Percentiles rank a stretch among this genome's conserved stretches.
Conservation (phyloP, 352 stramenopile genomes). For the Globisporangium acanthophoron region DNA sequence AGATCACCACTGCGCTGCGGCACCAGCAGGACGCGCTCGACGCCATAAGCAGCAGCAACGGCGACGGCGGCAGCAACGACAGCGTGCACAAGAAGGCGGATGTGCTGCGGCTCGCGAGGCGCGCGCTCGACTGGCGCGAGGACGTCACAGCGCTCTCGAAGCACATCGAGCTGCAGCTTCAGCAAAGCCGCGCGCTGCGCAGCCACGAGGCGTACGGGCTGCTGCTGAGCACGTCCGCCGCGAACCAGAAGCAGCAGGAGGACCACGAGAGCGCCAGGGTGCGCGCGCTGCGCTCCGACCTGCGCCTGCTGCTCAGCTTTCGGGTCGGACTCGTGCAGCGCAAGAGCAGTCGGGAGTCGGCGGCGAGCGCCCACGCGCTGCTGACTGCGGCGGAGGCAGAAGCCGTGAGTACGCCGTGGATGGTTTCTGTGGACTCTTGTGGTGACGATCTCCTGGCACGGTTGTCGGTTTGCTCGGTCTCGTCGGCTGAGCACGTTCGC, state of each 20-base stretch:
- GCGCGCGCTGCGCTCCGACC: conserved; percentile 49
- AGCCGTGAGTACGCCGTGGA: conserved; percentile 18
- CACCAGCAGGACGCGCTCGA: conserved; percentile 40
- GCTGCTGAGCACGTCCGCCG: conserved; percentile 27
- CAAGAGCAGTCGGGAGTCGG: conserved; percentile 15
- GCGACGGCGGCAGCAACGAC: conserved; percentile 2
- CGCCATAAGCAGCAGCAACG: conserved; percentile 8
- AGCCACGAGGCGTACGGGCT: conserved; percentile 50
- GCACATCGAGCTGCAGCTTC: conserved; percentile 68
- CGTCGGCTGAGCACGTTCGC: not conserved
- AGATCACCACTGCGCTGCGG: conserved; percentile 44
- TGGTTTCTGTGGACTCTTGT: not conserved
- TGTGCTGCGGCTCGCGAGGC: conserved; percentile 41
- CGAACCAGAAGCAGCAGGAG: conserved; percentile 34
- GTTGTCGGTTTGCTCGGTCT: conserved; percentile 2
- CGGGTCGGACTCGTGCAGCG: conserved; percentile 34
- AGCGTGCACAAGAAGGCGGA: conserved; percentile 26
- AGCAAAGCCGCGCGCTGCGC: conserved; percentile 59
- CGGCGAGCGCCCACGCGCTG: conserved; percentile 6
- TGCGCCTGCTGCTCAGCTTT: conserved; percentile 58
- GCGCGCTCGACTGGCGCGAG: conserved; percentile 61
- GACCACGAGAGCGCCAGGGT: conserved; percentile 49
- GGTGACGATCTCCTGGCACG: not conserved
- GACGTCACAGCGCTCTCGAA: conserved; percentile 65
- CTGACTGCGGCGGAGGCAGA: conserved; percentile 24